Base-by-base conservation (phyloP, 2,329 filamentous ascomycete genomes). In the Sclerotinia subarctica region DNA sequence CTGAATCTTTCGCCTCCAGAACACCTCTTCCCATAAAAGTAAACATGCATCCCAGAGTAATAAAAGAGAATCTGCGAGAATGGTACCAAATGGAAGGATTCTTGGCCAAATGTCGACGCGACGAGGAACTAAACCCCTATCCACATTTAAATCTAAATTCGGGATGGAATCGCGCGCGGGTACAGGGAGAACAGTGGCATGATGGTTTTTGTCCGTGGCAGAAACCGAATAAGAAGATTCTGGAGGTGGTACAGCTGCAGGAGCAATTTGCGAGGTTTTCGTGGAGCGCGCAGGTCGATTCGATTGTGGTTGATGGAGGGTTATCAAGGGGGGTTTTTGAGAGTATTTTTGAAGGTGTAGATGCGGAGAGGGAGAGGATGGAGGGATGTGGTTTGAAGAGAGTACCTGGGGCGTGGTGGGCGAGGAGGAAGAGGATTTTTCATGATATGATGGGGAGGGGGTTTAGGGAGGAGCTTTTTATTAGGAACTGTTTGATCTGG, bases 341-440 rank as follows among this genome's bases (percentile, higher is more conserved):
- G 3, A 62, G 54, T 59, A 52, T 74, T 15, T 73, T 73, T 42
- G 65, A 65, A 11, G 70, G 70, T 1, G 58, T 67, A n/a, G 66
- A 64, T 46, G 38, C 21, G n/a, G 58, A 62, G 46, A 51, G 24
- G 17, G 46, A 51, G 46, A 51, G 58, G 15, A 62, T 62, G 64
- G 52, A 44, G 24, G 52, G 21, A 10, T 11, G 35, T 17, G 51
- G 64, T n/a, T 46, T 66, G 69, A 66, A 49, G 8, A 62, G 71
- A 35, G 52, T 15, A 15, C 71, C 72, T 1, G 71, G 72, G 0
- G 60, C 47, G 29, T 74, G 72, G 72, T 69, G 71, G 70, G 64
- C n/a, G 8, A 46, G 32, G 32, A 69, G 69, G 24, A 70, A 70
- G 54, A 53, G 53, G 3, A 29, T 71, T 7, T 69, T 71, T 56